A percentile compares a stretch with the other conserved stretches of the same genome.
Conservation (phyloP, 73 alveolate species). For the Paramecium octaurelia region DNA sequence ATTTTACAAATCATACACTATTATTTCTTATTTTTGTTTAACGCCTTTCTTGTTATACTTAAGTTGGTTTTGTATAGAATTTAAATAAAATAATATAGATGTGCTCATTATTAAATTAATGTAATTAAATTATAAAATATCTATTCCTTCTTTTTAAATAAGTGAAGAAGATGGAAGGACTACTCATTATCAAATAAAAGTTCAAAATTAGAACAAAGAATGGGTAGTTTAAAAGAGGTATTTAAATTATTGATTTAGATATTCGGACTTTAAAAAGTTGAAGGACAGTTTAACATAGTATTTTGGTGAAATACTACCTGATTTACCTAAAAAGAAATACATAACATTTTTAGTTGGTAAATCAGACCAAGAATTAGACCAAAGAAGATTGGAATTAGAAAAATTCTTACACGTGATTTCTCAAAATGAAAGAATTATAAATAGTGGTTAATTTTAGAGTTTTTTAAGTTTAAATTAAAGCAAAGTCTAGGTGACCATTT, state of each 20-base stretch:
- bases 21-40: neutral
- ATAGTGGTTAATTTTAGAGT: neutral
- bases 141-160: neutral
- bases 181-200: neutral
- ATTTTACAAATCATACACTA: too few species aligned
- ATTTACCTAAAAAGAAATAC: conserved; percentile 33
- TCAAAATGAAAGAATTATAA: neutral
- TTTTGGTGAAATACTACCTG: neutral
- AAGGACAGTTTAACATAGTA: neutral
- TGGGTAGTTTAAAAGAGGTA: conserved; percentile 5
- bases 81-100: too few species aligned
- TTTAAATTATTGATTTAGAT: neutral
- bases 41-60: neutral
- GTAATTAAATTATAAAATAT: neutral
- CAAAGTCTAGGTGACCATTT: neutral
- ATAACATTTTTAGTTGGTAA: conserved; percentile 34
- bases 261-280: neutral
- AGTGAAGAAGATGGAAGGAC: conserved; percentile 31
- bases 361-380: conserved; percentile 12
- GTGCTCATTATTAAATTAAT: neutral
- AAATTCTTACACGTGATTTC: neutral
- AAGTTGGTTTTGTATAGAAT: neutral
- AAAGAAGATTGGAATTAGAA: neutral
- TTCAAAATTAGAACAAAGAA: neutral
- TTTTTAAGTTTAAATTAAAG: neutral